Base-by-base conservation (phyloP, 306 rosid genomes). In the Rosa lucieae region DNA sequence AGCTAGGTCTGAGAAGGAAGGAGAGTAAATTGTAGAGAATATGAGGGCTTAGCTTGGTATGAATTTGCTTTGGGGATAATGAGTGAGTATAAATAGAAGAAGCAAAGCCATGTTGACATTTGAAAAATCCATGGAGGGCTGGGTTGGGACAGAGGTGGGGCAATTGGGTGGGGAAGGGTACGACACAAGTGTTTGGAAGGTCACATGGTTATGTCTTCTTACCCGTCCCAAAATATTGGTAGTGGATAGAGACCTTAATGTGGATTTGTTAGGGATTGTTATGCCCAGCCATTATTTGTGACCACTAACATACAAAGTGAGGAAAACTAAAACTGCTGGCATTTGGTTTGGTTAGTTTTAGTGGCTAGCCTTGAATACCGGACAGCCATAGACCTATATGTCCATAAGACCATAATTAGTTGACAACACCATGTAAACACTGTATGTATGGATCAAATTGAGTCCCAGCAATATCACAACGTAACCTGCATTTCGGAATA, bases 181-280 rank as follows among this genome's bases (percentile, higher is more conserved):
- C 51, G 72, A 44, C 23, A 81, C 2, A 58, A 79, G 80, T 48
- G 72, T 77, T 67, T 39, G 56, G 26, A 78, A 46, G 63, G 26
- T 42, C 87, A 78, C 78, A 86, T 77, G 84, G 83, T 59, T 47
- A 13, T 82, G 88, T 53, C 49, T 40, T 79, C 71, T 48, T 74
- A 43, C 23, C 69, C 17, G 66, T 62, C 18, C n/a, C 53, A 71
- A 76, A 73, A 70, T 9, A 69, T 78, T 81, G 79, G 71, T 53
- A 35, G 46, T 56, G 81, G 70, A 23, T 76, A 17, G 70, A 65
- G 70, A 63, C 44, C 70, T 43, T 75, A 55, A 15, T 66, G 70
- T 14, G 70, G 18, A 37, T 37, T 35, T 67, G 49, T 18, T 65
- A 11, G 70, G 70, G 70, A 65, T 13, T 65, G 10, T 35, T 32